Evolutionary conservation across 78 protist genomes (phyloP), one percentile per base, ranked within the genome.

Genomic region (Polysphondylium violaceum): DNA sequence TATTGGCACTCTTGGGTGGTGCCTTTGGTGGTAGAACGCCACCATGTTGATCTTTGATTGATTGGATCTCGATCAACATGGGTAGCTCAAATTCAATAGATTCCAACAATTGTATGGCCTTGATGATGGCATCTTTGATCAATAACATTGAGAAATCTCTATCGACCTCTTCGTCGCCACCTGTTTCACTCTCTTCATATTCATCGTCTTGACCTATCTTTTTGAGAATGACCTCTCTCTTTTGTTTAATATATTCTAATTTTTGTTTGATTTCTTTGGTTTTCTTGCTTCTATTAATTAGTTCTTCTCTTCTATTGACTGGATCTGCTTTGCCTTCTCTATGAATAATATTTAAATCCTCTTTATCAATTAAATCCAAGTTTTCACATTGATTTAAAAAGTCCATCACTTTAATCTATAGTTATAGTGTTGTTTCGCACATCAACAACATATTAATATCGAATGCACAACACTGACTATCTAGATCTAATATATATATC

Each of bases 131-230:
- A 25, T 76, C 86, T 38, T 61, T 36, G 23, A 76, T 12, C 16
- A 76, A 44, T 3, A 56, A 23, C 38, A 61, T 40, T 43, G 73
- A 31, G 53, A 83, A 83, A 14, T 51, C 50, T 83, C 91, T 83
- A 25, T 83, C 91, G 14, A 83, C 47, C 40, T 83, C 91, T 33
- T 83, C 91, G 21, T 83, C 91, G 14, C 91, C 91, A 38, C 85
- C 55, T 36, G 44, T n/a, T 29, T 83, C 91, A 16, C 17, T 27
- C 38, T 74, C 83, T 36, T 74, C 83, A 38, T 51, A n/a, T 8
- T 33, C 44, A 23, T 23, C 65, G 8, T 53, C 65, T 23, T 56
- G 21, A 74, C 55, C 51, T 19, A 33, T 11, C 29, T 35, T 67
- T 55, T 58, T 83, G 9, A 69, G 27, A 51, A 74, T 5, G 1